These are phyloP conservation scores for Parachaetomium inaequale DNA, from an alignment of 495 filamentous ascomycete species.

Conservation along the genomic window DNA sequence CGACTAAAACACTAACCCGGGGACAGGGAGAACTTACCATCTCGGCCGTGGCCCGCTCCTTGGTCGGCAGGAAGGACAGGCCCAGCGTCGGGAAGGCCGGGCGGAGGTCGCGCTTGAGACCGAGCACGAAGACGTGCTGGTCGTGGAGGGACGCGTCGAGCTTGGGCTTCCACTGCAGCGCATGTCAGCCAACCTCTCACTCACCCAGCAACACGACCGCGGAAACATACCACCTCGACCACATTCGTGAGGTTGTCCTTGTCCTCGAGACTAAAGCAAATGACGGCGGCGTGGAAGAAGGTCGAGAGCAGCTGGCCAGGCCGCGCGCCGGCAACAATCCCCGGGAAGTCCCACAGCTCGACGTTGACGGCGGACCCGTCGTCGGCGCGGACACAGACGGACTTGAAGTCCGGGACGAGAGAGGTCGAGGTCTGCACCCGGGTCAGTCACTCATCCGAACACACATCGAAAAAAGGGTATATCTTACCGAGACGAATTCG, in stretches of 20 bases:
- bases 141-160: conserved; percentile 26
- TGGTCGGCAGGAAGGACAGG: conserved; percentile 17
- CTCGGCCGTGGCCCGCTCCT: conserved; percentile 7
- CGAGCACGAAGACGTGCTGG: conserved; percentile 26
- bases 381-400: conserved; percentile 7
- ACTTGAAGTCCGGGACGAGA: conserved; percentile 15
- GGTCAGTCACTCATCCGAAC: background rate
- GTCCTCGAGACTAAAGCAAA: conserved; percentile 32
- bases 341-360: conserved; percentile 36
- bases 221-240: conserved; percentile 13
- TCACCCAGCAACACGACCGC: background rate
- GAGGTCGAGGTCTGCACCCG: conserved; percentile 18
- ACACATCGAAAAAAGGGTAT: too few relatives aligned
- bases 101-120: conserved; percentile 28
- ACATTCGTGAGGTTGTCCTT: conserved; percentile 14
- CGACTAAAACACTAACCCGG: background rate
- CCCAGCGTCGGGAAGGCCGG: background rate
- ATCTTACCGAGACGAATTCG: background rate
- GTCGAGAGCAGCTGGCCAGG: conserved; percentile 12
- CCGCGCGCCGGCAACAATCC: conserved; percentile 5
- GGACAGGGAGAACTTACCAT: background rate
- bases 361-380: conserved; percentile 16
- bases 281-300: conserved; percentile 32
- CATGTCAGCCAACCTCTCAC: background rate
- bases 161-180: conserved; percentile 29